Evolutionary conservation across 2,329 filamentous ascomycete species (phyloP).

Genomic region (Aureobasidium sp.): DNA sequence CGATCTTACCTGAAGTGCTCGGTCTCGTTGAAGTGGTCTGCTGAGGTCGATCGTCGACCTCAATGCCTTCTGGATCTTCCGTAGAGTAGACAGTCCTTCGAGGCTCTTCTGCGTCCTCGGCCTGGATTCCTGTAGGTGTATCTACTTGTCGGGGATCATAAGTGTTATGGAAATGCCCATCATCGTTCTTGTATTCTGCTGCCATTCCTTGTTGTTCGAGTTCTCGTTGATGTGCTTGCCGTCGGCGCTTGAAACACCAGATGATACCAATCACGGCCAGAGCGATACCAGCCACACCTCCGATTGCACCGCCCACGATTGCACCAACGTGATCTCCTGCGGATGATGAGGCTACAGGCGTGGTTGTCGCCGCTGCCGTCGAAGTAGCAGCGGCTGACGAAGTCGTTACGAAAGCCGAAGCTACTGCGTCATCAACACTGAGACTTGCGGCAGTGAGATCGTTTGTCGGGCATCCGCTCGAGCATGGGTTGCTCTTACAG

Average conservation of each 20-base stretch:
- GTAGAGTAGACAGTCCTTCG: neutral
- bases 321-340: neutral
- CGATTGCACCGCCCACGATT: neutral
- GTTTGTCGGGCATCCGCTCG: neutral
- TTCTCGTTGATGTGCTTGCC: neutral
- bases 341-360: neutral
- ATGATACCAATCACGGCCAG: neutral
- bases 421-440: neutral
- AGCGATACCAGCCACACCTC: neutral
- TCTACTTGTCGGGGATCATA: neutral
- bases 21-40: neutral
- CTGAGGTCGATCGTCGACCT: neutral
- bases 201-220: neutral
- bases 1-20: neutral
- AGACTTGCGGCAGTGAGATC: constrained; percentile 2
- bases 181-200: neutral
- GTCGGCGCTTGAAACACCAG: neutral
- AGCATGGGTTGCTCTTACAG: constrained; percentile 7
- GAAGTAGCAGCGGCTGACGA: neutral
- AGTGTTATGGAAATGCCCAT: neutral
- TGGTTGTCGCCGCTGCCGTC: neutral
- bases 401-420: neutral
- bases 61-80: neutral
- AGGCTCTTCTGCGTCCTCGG: neutral
- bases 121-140: neutral